Conservation (phyloP, 768 basidiomycete species). For the Dentipellis sp. region DNA sequence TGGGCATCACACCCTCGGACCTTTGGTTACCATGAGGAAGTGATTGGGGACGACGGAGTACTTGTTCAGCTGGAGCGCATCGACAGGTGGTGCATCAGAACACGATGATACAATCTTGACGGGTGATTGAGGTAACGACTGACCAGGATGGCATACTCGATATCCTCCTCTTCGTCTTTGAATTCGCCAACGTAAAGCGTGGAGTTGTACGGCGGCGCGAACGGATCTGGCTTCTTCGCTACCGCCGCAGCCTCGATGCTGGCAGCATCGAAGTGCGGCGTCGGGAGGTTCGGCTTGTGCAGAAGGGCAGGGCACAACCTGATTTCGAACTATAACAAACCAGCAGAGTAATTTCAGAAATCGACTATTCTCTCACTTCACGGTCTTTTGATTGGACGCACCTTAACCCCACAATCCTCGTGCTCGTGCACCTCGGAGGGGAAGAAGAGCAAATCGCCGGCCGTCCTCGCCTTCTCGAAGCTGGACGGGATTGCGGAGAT, state of each 20-base stretch:
- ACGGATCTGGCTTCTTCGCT: conserved; percentile 51
- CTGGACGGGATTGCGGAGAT: conserved; percentile 42
- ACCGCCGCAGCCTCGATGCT: conserved; percentile 20
- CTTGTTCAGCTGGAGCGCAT: conserved; percentile 65
- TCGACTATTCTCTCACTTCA: no score
- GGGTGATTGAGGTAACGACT: conserved; percentile 15
- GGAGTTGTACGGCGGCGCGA: conserved; percentile 77
- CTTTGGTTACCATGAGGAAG: conserved; percentile 83
- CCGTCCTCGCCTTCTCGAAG: conserved; percentile 48
- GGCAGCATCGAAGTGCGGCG: conserved; percentile 28
- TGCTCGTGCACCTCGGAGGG: conserved; percentile 60
- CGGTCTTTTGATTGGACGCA: conserved; percentile 22
- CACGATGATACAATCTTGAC: no score
- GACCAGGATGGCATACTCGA: conserved; percentile 65
- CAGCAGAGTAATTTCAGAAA: neutral
- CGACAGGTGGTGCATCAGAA: neutral
- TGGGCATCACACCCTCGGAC: conserved; percentile 24
- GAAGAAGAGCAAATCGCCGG: conserved; percentile 70
- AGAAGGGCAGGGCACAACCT: conserved; percentile 78
- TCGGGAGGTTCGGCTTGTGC: conserved; percentile 56
- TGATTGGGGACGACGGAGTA: conserved; percentile 79
- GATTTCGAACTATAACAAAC: conserved; percentile 65
- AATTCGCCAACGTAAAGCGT: conserved; percentile 73
- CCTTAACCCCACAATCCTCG: conserved; percentile 56
- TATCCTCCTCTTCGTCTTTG: conserved; percentile 45